A percentile compares a stretch with the other conserved stretches of the same genome.
phyloP scores from a whole-genome alignment of 140 eudicot genomes.

The Flaveria floridana region DNA sequence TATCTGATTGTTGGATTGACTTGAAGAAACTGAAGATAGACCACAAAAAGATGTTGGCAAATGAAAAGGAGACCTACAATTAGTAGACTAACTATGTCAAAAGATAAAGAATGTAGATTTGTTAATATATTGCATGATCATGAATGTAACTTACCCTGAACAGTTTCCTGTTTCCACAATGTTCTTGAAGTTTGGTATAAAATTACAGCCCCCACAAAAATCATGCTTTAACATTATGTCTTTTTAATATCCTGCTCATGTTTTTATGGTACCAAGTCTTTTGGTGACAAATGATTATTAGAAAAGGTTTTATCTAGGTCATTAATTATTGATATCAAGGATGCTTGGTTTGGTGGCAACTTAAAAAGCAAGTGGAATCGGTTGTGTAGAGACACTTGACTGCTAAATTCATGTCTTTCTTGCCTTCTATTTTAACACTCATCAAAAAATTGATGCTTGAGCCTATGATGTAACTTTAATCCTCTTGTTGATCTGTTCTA shows the following conservation, averaged over 20 bases:
- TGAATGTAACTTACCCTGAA: not conserved
- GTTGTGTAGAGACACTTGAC: constrained; percentile 1
- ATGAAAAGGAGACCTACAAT: constrained; percentile 1
- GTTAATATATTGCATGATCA: not conserved
- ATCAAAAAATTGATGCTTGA: constrained; percentile 19
- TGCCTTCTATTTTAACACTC: constrained; percentile 4
- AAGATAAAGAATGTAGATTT: no score
- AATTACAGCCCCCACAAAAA: not conserved
- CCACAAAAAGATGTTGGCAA: not conserved
- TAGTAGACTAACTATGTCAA: constrained; percentile 7
- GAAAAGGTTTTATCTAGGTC: constrained; percentile 19
- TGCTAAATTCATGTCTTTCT: constrained; percentile 10
- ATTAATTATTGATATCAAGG: constrained; percentile 9
- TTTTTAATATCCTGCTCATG: not conserved
- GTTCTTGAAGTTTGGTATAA: not conserved
- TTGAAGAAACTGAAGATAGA: not conserved
- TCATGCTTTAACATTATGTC: not conserved
- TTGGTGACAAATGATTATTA: constrained; percentile 9
- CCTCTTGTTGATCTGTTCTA: constrained; percentile 26
- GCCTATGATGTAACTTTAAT: constrained; percentile 28
- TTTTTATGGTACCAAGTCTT: not conserved
- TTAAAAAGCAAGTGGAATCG: not conserved
- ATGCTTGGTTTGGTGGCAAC: constrained; percentile 17
- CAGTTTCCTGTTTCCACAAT: not conserved
- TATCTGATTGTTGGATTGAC: not conserved